Evolutionary conservation across 495 filamentous ascomycete species (phyloP), one percentile per base, ranked within the genome.

Genomic region (Aspergillus kassunensis): DNA sequence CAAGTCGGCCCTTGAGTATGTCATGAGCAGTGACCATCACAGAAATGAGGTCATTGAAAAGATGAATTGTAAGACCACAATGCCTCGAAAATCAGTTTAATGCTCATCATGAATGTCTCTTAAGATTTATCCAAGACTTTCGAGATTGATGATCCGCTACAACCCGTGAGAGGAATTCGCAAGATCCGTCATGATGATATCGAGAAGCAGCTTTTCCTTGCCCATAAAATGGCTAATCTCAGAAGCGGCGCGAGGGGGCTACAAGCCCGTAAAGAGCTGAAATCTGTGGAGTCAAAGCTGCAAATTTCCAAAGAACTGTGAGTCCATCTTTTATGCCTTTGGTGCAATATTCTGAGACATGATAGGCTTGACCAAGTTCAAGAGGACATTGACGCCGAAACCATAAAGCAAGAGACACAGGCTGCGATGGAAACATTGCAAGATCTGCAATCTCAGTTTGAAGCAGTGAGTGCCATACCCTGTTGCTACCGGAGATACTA

Each of bases 191-290:
- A 85, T 62, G 71, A 82, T 55, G 69, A 83, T 19, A 72, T 83
- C 34, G 72, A 79, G 49, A 78, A 77, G 54, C 75, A 82, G 16
- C 64, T 90, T 3, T 85, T 85, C 44, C 73, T 87, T 27, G 77
- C 82, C 6, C 80, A 86, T 54, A 88, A 88, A 57, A 85, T 86
- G 58, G 87, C 87, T n/a, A 72, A 75, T 29, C 58, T 88, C 21
- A 74, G 86, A 45, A 90, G 86, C 56, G 89, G 89, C 16, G 78
- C 85, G 0, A 72, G 88, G 53, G 89, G 89, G 0, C 58, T 85
- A 37, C 80, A 86, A 47, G 88, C 88, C 0, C 72, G 88, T 23
- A 91, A 91, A 60, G 79, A 81, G 3, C 57, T 91, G 34, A 78
- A 78, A 33, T 72, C 78, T 11, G 73, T 83, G 19, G 89, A 93